Base-by-base conservation (phyloP, 495 filamentous ascomycete genomes). In the Hypoxylon subgilvum region DNA sequence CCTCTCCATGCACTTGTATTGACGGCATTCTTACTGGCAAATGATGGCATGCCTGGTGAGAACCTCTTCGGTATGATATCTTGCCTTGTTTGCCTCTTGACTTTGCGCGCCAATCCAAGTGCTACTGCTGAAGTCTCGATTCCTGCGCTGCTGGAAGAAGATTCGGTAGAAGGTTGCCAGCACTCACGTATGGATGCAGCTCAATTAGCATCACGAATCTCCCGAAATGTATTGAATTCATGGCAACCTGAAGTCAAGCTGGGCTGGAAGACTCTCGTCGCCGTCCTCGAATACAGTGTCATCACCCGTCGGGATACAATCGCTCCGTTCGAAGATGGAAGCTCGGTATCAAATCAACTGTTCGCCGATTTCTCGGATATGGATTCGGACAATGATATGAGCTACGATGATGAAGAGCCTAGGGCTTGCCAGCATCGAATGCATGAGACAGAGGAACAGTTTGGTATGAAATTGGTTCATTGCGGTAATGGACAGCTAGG, bases 51-150 rank as follows among this genome's bases (percentile, higher is more conserved):
- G 50, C 54, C 71, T 13, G 64, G 62, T 4, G 75, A 75, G 48
- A 72, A 61, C 17, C 52, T 74, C n/a, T 79, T 77, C 49, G 76
- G 75, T 1, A 64, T 71, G 21, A 23, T 79, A 36, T 68, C 74
- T 28, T 70, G 70, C 45, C 58, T 77, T 22, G 51, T 76, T 16
- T 73, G 71, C 55, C 55, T 79, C 13, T 42, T 77, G 17, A 46
- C 42, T 2, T 51, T 63, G 4, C 72, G 72, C 13, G 69, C 61
- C 9, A 48, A 69, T 52, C 56, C 56, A 4, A 23, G 38, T 17
- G 35, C 6, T 16, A 31, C 25, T 4, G 40, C 18, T 5, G 34
- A 47, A 14, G 14, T 59, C 5, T 47, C 56, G 0, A 27, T 59
- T 14, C 4, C 41, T 34, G 23, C 34, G 13, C 7, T 59, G 14